phyloP scores from a whole-genome alignment of 2,329 filamentous ascomycete genomes.

The Didymella sp. region DNA sequence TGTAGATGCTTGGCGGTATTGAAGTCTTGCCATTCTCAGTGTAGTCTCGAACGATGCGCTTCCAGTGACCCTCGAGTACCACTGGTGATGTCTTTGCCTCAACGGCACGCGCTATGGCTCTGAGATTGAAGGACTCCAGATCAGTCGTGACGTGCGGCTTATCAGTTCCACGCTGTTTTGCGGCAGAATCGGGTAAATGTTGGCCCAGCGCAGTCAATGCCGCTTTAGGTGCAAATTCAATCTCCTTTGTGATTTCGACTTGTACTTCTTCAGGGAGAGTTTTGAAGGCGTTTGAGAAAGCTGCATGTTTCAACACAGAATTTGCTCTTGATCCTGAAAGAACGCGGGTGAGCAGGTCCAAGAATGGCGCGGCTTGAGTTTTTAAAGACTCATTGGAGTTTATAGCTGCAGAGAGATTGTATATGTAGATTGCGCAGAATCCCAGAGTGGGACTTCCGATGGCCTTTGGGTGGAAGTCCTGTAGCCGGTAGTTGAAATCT shows the following conservation, averaged over 20 bases:
- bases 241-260: slow-evolving; percentile 33
- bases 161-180: background rate
- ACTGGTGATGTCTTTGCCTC: slow-evolving; percentile 21
- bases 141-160: slow-evolving; percentile 21
- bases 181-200: slow-evolving; percentile 1
- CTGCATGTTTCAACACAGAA: slow-evolving; percentile 21
- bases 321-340: slow-evolving; percentile 33
- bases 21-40: slow-evolving; percentile 16
- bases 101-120: slow-evolving; percentile 37
- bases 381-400: slow-evolving; percentile 23
- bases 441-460: slow-evolving; percentile 24
- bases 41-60: slow-evolving; percentile 29
- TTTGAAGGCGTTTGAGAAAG: slow-evolving; percentile 18
- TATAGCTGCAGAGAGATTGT: slow-evolving; percentile 36
- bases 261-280: slow-evolving; percentile 31
- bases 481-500: slow-evolving; percentile 35
- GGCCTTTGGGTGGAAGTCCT: slow-evolving; percentile 34
- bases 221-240: slow-evolving; percentile 33
- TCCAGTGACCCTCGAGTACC: slow-evolving; percentile 36
- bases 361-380: slow-evolving; percentile 38
- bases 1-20: slow-evolving; percentile 49
- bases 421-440: slow-evolving; percentile 44
- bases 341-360: slow-evolving; percentile 33
- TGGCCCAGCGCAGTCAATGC: slow-evolving; percentile 29
- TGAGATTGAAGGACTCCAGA: slow-evolving; percentile 35